phyloP scores from a whole-genome alignment of 2,329 filamentous ascomycete genomes.

The Pseudogymnoascus sp. region DNA sequence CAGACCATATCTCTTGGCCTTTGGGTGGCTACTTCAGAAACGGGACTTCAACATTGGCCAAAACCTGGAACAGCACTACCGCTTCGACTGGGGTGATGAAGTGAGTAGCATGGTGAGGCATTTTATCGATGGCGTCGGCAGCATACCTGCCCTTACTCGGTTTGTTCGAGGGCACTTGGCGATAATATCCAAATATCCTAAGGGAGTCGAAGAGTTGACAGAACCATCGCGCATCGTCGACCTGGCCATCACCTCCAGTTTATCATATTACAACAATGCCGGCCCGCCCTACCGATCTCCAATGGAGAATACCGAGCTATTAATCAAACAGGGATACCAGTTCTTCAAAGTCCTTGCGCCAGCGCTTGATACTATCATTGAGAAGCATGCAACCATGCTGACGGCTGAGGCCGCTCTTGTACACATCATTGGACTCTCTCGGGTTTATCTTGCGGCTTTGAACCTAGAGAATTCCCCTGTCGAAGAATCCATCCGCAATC shows the following conservation, averaged over 20 bases:
- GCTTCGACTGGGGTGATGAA: conserved; percentile 27
- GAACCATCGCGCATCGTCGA: conserved; percentile 21
- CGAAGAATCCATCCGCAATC: conserved; percentile 16
- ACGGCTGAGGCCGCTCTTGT: conserved; percentile 35
- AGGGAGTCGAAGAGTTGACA: conserved; percentile 28
- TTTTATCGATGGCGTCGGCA: conserved; percentile 31
- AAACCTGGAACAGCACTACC: conserved; percentile 33
- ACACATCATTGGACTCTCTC: conserved; percentile 34
- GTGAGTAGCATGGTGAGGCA: conserved; percentile 16
- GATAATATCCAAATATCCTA: conserved; percentile 38
- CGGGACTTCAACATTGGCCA: conserved; percentile 28
- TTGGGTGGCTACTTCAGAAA: conserved; percentile 32
- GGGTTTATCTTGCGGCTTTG: conserved; percentile 37
- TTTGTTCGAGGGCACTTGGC: conserved; percentile 35
- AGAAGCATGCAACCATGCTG: conserved; percentile 47
- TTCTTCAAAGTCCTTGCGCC: conserved; percentile 37
- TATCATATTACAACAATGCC: conserved; percentile 13
- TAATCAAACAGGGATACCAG: conserved; percentile 33
- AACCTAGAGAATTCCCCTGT: conserved; percentile 14
- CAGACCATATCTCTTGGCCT: conserved; percentile 37
- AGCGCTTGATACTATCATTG: conserved; percentile 39
- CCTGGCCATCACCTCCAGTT: conserved; percentile 17
- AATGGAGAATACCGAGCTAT: conserved; percentile 26
- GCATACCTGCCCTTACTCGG: conserved; percentile 34
- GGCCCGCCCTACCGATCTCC: conserved; percentile 12